Evolutionary conservation across 371 early-diverging fungal species (phyloP), one percentile per base, ranked within the genome.

Genomic region (Haplosporangium sp.): DNA sequence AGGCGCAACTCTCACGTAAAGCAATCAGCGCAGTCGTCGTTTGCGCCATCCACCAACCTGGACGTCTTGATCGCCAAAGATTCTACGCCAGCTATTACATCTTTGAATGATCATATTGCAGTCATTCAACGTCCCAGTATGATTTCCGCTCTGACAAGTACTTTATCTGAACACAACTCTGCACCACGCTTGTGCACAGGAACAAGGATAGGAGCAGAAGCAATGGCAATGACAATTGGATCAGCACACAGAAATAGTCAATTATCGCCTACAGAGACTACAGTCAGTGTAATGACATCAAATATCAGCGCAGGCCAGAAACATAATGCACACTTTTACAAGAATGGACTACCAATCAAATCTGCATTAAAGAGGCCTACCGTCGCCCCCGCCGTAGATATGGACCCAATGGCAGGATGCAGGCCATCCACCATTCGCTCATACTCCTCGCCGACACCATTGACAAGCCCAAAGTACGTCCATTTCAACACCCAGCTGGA

Each of bases 401-500:
- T 40, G 20, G 53, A 48, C 38, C 64, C 63, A 37, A 5, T 41
- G 6, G 12, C 62, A 10, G 11, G 40, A 2, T 18, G 37, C 46
- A 58, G 63, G 37, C 58, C 63, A 18, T 57, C 50, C 37, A 12
- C 55, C 21, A 56, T 67, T 54, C 55, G 63, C 8, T 72, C 80
- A 13, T 67, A 73, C 50, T 83, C 84, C 36, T 81, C 82, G 42
- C 85, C 83, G 11, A 59, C 77, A 57, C 82, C 85, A 12, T 81
- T 85, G 14, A 84, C 83, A 9, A 72, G 75, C 56, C 82, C 81
- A 6, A 83, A 86, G 67, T 86, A 80, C 51, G 90, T 91, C 16
- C 84, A 84, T 57, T 91, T 91, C 67, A 83, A 88, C 46, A 81
- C 71, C 1, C 84, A 90, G 48, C 77, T 93, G 45, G 91, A 89